Evolutionary conservation across 176 grass and related monocot species (phyloP), one percentile per base, ranked within the genome.

Genomic region (Rhynchospora pubera): DNA sequence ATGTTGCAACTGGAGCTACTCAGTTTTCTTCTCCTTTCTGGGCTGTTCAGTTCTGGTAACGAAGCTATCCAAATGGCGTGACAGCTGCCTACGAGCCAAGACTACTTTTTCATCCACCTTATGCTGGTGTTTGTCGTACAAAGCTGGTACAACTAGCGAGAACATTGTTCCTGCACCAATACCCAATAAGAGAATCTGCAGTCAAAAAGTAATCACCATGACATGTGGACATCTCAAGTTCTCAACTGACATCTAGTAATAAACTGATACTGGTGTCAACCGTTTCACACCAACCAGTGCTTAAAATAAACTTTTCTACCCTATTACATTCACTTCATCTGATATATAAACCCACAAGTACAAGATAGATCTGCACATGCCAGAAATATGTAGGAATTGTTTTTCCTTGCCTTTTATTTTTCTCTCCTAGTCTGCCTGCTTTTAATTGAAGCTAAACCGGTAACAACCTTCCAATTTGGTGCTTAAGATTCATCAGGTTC

Each of bases 121-220:
- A 82, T 99, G 91, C 83, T 99, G 91, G 83, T 95, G 89, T 65
- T 87, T 99, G 42, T 99, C 96, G 85, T 99, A 99, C 50, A 91
- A 30, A 15, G 87, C 91, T 55, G 96, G 93, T 77, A 90, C 42
- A 21, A 87, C 58, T 32, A 99, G 87, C 85, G 70, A 90, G 57
- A 91, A 12, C 63, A 91, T 63, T 10, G 83, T 44, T 6, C 89
- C 96, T 99, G 88, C 5, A 89, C 52, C 3, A 85, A 80, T 74
- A 9, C 44, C 66, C 48, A 22, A 77, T 6, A 77, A 16, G 48
- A 77, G 13, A 55, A 56, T 51, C 10, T n/a, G 46, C 46, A 16
- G 47, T 57, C n/a, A n/a, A n/a, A n/a, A n/a, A n/a, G n/a, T n/a
- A n/a, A n/a, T n/a, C n/a, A n/a, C n/a, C n/a, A n/a, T n/a, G n/a